Percentiles rank a stretch among this genome's conserved stretches.
These are phyloP conservation scores for Coprinopsis sp. DNA, from an alignment of 768 basidiomycete species.

Conservation along the genomic window DNA sequence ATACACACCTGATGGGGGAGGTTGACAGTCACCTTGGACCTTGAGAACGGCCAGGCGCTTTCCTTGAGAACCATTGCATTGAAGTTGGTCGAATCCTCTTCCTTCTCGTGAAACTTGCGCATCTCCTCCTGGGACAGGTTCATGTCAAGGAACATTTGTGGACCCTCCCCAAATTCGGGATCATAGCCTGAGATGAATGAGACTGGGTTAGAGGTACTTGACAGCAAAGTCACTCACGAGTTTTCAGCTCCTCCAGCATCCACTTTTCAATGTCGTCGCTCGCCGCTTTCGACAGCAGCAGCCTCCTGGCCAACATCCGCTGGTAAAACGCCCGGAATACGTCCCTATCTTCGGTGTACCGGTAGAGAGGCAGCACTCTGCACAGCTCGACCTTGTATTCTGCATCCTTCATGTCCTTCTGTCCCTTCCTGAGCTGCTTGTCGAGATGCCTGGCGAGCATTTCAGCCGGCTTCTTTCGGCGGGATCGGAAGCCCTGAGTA, in stretches of 20 bases:
- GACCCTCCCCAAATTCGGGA: conserved; percentile 90
- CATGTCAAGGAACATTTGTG: conserved; percentile 93
- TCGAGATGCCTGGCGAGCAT: conserved; percentile 92
- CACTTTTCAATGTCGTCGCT: conserved; percentile 82
- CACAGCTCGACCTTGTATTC: conserved; percentile 64
- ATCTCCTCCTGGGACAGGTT: conserved; percentile 71
- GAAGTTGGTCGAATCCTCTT: conserved; percentile 41
- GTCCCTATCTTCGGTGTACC: conserved; percentile 89
- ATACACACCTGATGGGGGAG: conserved; percentile 49
- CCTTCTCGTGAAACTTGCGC: conserved; percentile 52
- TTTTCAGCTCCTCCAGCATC: conserved; percentile 82
- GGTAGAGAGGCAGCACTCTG: conserved; percentile 66
- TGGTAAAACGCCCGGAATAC: conserved; percentile 93
- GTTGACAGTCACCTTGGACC: conserved; percentile 44
- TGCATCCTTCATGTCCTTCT: conserved; percentile 58
- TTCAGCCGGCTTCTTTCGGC: conserved; percentile 82
- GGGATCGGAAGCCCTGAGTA: conserved; percentile 63
- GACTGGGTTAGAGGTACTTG: background rate
- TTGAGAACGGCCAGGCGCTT: conserved; percentile 82
- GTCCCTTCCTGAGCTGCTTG: conserved; percentile 80
- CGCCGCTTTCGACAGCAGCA: conserved; percentile 80
- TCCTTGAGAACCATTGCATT: conserved; percentile 81
- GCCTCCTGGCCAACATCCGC: conserved; percentile 79
- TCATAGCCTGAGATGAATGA: conserved; percentile 66
- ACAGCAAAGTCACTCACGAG: conserved; percentile 39